These are phyloP conservation scores for Sideroxylon spinosum DNA, from an alignment of 179 eudicot species.

Conservation along the genomic window DNA sequence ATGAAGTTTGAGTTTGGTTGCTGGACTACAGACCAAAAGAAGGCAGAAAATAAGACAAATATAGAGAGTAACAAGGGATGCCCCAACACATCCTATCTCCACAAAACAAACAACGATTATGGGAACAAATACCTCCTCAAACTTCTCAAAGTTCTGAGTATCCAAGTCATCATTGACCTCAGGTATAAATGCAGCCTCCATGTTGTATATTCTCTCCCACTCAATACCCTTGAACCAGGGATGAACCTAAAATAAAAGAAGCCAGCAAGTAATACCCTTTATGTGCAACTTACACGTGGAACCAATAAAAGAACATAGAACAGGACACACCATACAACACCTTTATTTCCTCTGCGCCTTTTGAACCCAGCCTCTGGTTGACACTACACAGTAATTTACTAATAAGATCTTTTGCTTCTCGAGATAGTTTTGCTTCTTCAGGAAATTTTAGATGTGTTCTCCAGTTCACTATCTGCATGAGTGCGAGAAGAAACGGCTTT, in stretches of 20 bases:
- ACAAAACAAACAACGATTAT: neutral
- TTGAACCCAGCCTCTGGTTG: slow-evolving; percentile 60
- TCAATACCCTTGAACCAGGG: slow-evolving; percentile 66
- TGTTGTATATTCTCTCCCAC: slow-evolving; percentile 64
- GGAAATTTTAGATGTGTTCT: slow-evolving; percentile 70
- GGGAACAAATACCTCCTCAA: slow-evolving; percentile 56
- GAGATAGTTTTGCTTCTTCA: slow-evolving; percentile 65
- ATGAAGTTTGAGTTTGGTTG: slow-evolving; percentile 37
- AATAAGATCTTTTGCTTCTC: slow-evolving; percentile 65
- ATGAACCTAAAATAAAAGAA: slow-evolving; percentile 39
- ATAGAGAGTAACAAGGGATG: slow-evolving; percentile 10
- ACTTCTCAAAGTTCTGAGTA: slow-evolving; percentile 78
- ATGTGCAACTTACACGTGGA: neutral
- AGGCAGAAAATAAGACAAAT: neutral
- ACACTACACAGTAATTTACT: slow-evolving; percentile 65
- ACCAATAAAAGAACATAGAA: slow-evolving; percentile 18
- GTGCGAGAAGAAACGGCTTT: neutral
- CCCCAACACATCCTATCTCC: neutral
- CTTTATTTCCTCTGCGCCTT: slow-evolving; percentile 78
- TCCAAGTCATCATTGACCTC: slow-evolving; percentile 77
- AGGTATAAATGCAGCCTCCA: slow-evolving; percentile 76
- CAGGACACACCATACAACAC: slow-evolving; percentile 47
- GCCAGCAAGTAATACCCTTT: neutral
- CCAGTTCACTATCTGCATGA: slow-evolving; percentile 67
- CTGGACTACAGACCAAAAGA: slow-evolving; percentile 46